phyloP scores from a whole-genome alignment of 257 asterid genomes.

The Ehretia macrophylla region DNA sequence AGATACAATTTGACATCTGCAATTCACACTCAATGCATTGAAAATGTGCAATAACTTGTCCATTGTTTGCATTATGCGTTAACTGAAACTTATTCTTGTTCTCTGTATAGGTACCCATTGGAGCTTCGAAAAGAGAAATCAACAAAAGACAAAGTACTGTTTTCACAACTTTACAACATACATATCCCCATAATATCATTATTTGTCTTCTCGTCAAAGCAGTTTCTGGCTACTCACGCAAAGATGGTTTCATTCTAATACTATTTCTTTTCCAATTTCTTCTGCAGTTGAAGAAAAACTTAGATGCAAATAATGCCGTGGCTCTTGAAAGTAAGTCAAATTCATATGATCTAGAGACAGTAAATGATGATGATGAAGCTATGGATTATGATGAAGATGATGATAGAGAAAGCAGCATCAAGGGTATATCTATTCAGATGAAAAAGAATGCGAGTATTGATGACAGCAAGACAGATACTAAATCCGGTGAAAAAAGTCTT shows the following conservation, averaged over 20 bases:
- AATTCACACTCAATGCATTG: no score
- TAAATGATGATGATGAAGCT: conserved; percentile 49
- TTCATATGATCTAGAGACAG: conserved; percentile 32
- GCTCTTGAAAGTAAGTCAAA: conserved; percentile 31
- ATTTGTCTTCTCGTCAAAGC: conserved; percentile 1
- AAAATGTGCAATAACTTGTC: neutral
- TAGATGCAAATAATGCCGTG: conserved; percentile 35
- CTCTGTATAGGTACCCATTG: conserved; percentile 72
- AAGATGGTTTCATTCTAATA: no score
- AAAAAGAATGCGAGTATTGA: conserved; percentile 38
- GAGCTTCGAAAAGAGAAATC: conserved; percentile 95
- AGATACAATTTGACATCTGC: no score
- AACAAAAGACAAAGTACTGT: conserved; percentile 69
- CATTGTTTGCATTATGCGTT: neutral
- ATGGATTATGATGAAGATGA: conserved; percentile 44
- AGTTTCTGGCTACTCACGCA: neutral
- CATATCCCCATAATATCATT: no score
- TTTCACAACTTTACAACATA: neutral
- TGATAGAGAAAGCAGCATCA: conserved; percentile 40
- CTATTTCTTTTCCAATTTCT: neutral
- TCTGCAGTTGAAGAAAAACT: conserved; percentile 62
- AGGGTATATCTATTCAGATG: conserved; percentile 49
- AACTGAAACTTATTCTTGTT: neutral
- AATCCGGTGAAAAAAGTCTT: conserved; percentile 21
- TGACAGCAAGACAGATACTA: conserved; percentile 32